Evolutionary conservation across 106 monocot genomes (phyloP), one percentile per base, ranked within the genome.

Genomic region (Vanilla planifolia): DNA sequence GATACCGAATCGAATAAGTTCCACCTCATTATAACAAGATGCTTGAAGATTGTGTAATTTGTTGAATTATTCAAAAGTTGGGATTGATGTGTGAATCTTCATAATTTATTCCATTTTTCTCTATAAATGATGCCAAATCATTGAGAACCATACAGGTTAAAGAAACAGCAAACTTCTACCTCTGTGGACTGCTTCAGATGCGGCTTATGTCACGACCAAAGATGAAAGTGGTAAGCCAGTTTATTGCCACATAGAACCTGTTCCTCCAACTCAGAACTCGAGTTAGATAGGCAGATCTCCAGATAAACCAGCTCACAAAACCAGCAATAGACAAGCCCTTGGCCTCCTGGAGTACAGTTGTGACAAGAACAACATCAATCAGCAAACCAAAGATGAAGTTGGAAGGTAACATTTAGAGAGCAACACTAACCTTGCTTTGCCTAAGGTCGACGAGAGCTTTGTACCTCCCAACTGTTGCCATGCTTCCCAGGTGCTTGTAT

Each of bases 381-480:
- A 37, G 37, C 5, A 37, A 5, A 6, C 37, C 5, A 5, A 37
- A 37, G 10, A 6, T 37, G 7, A 37, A 10, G 37, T 37, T 37
- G 37, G 7, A 37, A 37, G 5, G 5, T 37, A 6, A 37, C 5
- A 10, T 37, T 37, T 37, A 6, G 62, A 64, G 6, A 20, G 56
- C 40, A 48, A 42, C 44, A 43, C 35, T 63, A 62, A 92, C 98
- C 85, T 92, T 92, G 92, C 85, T 99, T 61, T 88, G 76, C 46
- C 98, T 63, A 32, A 99, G 79, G 68, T 99, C 98, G 0, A 99
- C 98, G 32, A 99, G 81, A 63, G 98, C 98, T 80, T 99, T 92
- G 64, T 85, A 88, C 70, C 92, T 76, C 42, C 98, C 98, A 46
- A 99, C 85, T 14, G 88, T 71, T 19, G 98, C 98, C 98, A 99